Base-by-base conservation (phyloP, 148 eudicot species). In the Cornus suecica region DNA sequence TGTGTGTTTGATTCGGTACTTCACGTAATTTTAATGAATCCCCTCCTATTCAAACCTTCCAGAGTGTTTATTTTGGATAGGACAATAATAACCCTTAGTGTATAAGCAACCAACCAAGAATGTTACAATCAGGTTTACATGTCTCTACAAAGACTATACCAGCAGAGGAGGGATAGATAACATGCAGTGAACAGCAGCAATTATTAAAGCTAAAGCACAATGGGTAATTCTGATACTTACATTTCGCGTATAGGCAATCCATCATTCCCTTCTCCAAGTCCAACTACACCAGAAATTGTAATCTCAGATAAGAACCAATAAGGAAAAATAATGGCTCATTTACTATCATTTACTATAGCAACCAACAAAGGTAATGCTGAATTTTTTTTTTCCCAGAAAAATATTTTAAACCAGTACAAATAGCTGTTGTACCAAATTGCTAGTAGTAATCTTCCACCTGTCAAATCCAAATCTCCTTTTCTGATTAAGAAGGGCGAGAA, bases 241-340 rank as follows among this genome's bases (percentile, higher is more conserved):
- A 93, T 82, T 93, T 89, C n/a, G 98, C 98, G 82, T 94, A 94
- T 69, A 92, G 86, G 85, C 99, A 94, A 70, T 92, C 93, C 97
- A 92, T 89, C 99, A 94, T 94, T 75, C 87, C 99, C 78, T 92
- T 89, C 94, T 90, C 99, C 88, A 94, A 82, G 84, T 94, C 97
- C 94, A 94, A 76, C 99, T 94, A 84, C 83, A 82, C 15, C 8
- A 71, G 29, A 72, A 60, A 16, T 70, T 65, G 34, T 71, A 66
- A 37, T 6, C 9, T 37, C 42, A 37, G 42, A 37, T 37, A 37
- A 37, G 42, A 37, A 37, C 42, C 42, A 37, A 37, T 37, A 37
- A 10, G 42, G 8, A 37, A 37, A 37, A 37, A 37, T 37, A 37
- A 37, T 6, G 42, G 42, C 37, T 3, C 6, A 37, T 6, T n/a